These are phyloP conservation scores for Aspergillus taichungensis DNA, from an alignment of 495 filamentous ascomycete genomes.

Conservation along the genomic window DNA sequence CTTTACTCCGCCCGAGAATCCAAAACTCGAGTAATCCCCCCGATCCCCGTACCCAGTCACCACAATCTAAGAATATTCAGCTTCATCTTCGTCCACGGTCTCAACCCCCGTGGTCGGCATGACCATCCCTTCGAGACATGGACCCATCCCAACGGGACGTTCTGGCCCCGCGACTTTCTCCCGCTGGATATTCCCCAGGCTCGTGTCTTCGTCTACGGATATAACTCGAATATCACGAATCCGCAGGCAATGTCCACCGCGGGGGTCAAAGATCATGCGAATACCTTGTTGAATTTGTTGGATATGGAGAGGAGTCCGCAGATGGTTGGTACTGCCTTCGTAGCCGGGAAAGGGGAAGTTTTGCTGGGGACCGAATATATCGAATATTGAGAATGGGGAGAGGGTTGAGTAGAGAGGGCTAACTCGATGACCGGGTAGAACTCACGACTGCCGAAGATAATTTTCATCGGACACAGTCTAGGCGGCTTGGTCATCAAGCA, in stretches of 20 bases:
- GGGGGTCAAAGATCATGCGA: constrained; percentile 31
- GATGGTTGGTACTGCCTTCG: too few relatives aligned
- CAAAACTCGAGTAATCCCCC: constrained; percentile 23
- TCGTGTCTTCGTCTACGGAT: constrained; percentile 35
- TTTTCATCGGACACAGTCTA: constrained; percentile 40
- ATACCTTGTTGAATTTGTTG: constrained; percentile 28
- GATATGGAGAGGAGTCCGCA: constrained; percentile 25
- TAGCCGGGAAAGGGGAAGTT: too few relatives aligned
- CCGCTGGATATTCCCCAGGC: constrained; percentile 30
- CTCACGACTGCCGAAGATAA: constrained; percentile 23
- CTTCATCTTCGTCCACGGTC: constrained; percentile 32
- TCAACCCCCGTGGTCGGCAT: constrained; percentile 28
- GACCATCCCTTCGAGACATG: constrained; percentile 35
- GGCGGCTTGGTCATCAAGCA: constrained; percentile 39
- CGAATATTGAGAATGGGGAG: too few relatives aligned
- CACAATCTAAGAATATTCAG: constrained; percentile 5
- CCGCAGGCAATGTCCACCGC: constrained; percentile 30
- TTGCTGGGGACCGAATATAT: too few relatives aligned
- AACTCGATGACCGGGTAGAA: constrained; percentile 1
- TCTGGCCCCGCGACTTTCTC: constrained; percentile 35
- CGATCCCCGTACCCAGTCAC: not conserved
- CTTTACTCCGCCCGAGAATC: constrained; percentile 17
- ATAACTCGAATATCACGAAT: constrained; percentile 34
- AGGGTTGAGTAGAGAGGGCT: too few relatives aligned
- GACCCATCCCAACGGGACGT: constrained; percentile 27